Evolutionary conservation across 2,329 filamentous ascomycete species (phyloP).

Genomic region (Ceratocystis cubensis): DNA sequence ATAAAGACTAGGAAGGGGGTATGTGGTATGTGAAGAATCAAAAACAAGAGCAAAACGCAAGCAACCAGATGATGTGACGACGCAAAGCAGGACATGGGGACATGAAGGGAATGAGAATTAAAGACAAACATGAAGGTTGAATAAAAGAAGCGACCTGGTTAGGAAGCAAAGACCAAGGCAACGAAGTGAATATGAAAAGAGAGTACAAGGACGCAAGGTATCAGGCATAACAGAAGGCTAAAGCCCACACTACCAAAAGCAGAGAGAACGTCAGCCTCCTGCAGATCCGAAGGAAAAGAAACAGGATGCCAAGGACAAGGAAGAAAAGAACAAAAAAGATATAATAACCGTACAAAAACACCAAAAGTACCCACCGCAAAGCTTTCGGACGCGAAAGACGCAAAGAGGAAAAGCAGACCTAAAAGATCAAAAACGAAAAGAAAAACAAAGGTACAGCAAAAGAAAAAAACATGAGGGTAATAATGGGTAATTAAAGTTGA

Average conservation of each 20-base stretch:
- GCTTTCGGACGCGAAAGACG: conserved; percentile 16
- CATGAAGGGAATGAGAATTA: conserved; percentile 21
- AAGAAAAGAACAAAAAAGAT: conserved; percentile 2
- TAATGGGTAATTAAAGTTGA: conserved; percentile 9
- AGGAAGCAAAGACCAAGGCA: neutral
- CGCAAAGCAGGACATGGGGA: conserved; percentile 15
- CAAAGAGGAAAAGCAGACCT: conserved; percentile 14
- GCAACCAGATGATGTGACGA: conserved; percentile 18
- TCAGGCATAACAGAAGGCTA: conserved; percentile 21
- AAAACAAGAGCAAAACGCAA: conserved; percentile 7
- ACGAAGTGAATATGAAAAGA: neutral
- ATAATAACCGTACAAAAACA: conserved; percentile 14
- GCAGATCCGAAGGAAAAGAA: neutral
- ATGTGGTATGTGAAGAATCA: conserved; percentile 13
- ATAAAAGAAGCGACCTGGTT: conserved; percentile 3
- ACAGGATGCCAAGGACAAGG: neutral
- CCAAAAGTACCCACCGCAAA: conserved; percentile 15
- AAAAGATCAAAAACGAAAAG: conserved; percentile 12
- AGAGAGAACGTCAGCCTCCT: neutral
- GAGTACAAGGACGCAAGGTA: conserved; percentile 16
- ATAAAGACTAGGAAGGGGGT: conserved; percentile 7
- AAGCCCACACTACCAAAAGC: conserved; percentile 7
- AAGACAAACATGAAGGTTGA: conserved; percentile 14
- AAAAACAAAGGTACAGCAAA: conserved; percentile 2
- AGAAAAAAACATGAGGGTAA: conserved; percentile 15